Conservation (phyloP, 768 basidiomycete genomes). For the Lyophyllum decastes region DNA sequence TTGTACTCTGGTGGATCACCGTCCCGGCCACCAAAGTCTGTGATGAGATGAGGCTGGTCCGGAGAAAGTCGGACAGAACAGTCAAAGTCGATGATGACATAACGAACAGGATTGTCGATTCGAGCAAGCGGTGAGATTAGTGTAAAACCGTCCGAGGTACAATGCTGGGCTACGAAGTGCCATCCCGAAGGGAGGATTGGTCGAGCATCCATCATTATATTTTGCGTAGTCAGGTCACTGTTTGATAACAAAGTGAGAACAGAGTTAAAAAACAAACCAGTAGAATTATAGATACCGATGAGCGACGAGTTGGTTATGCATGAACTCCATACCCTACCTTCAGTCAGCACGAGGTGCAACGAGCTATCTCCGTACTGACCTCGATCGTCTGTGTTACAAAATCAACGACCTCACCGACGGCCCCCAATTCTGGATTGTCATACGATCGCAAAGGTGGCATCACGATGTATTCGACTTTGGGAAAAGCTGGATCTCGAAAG, state of each 20-base stretch:
- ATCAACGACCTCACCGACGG: constrained; percentile 29
- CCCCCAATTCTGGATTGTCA: constrained; percentile 32
- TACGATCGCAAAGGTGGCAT: constrained; percentile 40
- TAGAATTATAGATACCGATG: constrained; percentile 26
- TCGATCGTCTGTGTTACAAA: constrained; percentile 29
- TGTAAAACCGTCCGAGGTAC: constrained; percentile 30
- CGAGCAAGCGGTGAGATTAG: constrained; percentile 27
- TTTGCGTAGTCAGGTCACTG: constrained; percentile 31
- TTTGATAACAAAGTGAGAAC: neutral
- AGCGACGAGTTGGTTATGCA: constrained; percentile 32
- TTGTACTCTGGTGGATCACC: constrained; percentile 6
- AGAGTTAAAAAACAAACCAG: neutral
- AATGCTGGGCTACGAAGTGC: constrained; percentile 32
- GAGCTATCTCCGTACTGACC: neutral
- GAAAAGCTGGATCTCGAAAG: constrained; percentile 14
- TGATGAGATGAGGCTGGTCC: constrained; percentile 11
- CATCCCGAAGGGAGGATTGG: constrained; percentile 32
- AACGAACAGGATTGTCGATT: constrained; percentile 35
- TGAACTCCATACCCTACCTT: constrained; percentile 28
- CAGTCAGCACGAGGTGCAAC: neutral
- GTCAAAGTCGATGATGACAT: constrained; percentile 40
- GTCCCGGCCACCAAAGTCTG: constrained; percentile 8
- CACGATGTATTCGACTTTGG: constrained; percentile 21
- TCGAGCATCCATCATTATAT: constrained; percentile 40
- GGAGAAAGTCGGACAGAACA: constrained; percentile 21